Percentiles rank a stretch among this genome's conserved stretches.
Conservation (phyloP, 2,329 filamentous ascomycete genomes). For the Ilyonectria mors-panacis region DNA sequence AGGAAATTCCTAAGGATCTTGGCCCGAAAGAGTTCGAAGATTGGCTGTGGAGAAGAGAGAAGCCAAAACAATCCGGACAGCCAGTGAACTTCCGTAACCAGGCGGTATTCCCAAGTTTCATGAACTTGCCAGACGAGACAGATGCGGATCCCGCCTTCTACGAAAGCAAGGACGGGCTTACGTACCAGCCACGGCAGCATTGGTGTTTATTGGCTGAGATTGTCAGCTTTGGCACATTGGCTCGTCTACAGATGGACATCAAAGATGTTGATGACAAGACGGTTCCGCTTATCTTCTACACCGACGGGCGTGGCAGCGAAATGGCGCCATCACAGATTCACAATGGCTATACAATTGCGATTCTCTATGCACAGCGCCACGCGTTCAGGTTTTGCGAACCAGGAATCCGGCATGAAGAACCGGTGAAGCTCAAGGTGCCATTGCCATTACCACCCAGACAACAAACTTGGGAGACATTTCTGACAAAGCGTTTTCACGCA, state of each 20-base stretch:
- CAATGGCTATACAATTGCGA: constrained; percentile 17
- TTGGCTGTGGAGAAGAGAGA: constrained; percentile 23
- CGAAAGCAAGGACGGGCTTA: neutral
- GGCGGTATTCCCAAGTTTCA: constrained; percentile 23
- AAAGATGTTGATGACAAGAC: constrained; percentile 24
- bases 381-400: neutral
- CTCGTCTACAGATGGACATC: constrained; percentile 16
- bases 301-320: constrained; percentile 1
- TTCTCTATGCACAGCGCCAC: constrained; percentile 30
- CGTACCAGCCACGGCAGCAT: constrained; percentile 17
- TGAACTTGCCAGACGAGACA: neutral
- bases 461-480: too few species aligned
- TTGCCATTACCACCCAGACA: neutral
- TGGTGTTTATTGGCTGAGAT: constrained; percentile 39
- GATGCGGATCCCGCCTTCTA: constrained; percentile 1
- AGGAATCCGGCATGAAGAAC: constrained; percentile 23
- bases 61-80: neutral
- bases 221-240: neutral
- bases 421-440: constrained; percentile 10
- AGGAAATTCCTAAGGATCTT: neutral
- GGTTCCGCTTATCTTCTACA: constrained; percentile 22
- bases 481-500: neutral
- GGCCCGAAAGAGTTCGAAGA: neutral
- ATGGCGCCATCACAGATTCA: neutral
- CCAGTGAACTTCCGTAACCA: constrained; percentile 15